Evolutionary conservation across 108 stramenopile species (phyloP), one percentile per base, ranked within the genome.

Genomic region (Fragilaria radians): DNA sequence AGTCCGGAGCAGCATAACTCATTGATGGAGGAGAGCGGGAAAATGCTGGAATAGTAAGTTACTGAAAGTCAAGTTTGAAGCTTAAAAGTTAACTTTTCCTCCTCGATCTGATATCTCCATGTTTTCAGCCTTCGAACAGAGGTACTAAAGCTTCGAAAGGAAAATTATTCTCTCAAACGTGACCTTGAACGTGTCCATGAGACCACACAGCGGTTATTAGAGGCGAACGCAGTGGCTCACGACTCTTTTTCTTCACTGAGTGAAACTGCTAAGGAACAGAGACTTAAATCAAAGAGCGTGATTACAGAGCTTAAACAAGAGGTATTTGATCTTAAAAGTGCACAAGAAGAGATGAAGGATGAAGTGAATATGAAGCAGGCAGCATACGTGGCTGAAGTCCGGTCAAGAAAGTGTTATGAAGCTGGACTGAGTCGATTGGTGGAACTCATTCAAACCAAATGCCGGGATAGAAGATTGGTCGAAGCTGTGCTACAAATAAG

Each of bases 11-110:
- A 79, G 36, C 85, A 86, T 65, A 76, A 81, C 42, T 61, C 53
- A 0, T 72, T 86, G 3, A 87, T 83, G 79, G 82, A 83, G 45
- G 86, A 88, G 54, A 81, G 80, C 57, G 82, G 78, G 0, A 75
- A 76, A 32, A 88, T 88, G 86, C 54, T 88, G 30, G 82, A 88
- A 30, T 81, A 77, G 46, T 52, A 83, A 5, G 64, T 79, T 54
- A 72, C 75, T 52, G 83, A 85, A 48, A 76, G 75, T 53, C 70
- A 76, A 63, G 73, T 69, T 69, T 70, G 4, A 49, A 67, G 36
- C 23, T 52, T 28, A 65, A 69, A 55, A 71, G 70, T 32, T 56
- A 74, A 66, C 76, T 79, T 11, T 42, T 7, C 36, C 36, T 42
- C 36, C 7, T 42, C 36, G 11, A 42, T 42, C 14, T 7, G 36